phyloP scores from a whole-genome alignment of 1,284 basidiomycete species.

The Microbotryomycetes sp. region DNA sequence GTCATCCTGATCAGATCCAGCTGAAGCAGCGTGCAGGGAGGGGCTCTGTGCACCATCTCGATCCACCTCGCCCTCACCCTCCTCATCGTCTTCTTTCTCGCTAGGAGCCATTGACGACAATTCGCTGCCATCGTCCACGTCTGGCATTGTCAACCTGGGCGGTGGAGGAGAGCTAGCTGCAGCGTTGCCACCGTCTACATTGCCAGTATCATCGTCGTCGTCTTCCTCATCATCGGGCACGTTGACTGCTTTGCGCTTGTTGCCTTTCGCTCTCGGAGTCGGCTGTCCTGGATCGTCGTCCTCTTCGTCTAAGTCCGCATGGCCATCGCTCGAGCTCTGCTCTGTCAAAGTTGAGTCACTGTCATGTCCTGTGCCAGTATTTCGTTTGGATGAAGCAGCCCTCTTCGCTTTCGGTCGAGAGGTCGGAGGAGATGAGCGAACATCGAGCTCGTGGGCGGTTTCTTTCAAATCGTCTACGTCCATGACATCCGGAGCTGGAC shows the following conservation, averaged over 20 bases:
- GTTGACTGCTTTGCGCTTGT: background rate
- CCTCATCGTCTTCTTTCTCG: background rate
- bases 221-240: background rate
- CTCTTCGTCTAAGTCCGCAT: background rate
- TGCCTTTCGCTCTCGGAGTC: background rate
- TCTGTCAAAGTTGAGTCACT: slow-evolving; percentile 30
- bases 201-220: too few species aligned
- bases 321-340: slow-evolving; percentile 10
- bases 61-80: background rate
- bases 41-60: background rate
- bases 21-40: background rate
- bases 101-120: background rate
- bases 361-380: slow-evolving; percentile 11
- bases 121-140: background rate
- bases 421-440: background rate
- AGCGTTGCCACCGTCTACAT: too few species aligned
- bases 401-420: background rate
- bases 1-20: background rate
- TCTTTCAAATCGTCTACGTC: background rate
- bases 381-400: background rate
- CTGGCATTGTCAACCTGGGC: background rate
- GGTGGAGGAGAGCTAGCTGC: too few species aligned
- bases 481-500: background rate
- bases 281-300: slow-evolving; percentile 4
- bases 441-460: background rate